A percentile compares a stretch with the other conserved stretches of the same genome.
Conservation (phyloP, 805 yeast genomes). For the Candida adriatica region DNA sequence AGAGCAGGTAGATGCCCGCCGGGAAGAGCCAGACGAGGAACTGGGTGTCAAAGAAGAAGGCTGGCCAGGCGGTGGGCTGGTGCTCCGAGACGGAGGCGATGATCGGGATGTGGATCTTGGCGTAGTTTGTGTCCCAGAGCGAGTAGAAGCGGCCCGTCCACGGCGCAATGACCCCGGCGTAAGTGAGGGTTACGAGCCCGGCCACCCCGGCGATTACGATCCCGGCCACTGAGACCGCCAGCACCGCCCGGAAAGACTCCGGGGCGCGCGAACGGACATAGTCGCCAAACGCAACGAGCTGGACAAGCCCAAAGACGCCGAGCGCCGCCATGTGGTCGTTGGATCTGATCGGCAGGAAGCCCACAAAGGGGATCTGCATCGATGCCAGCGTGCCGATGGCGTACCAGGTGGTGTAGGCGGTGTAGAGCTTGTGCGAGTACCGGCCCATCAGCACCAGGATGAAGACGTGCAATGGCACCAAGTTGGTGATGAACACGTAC, state of each 20-base stretch:
- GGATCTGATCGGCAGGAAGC: slow-evolving; percentile 92
- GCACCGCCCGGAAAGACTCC: slow-evolving; percentile 59
- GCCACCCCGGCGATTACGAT: slow-evolving; percentile 58
- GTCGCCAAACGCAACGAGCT: slow-evolving; percentile 80
- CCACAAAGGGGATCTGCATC: slow-evolving; percentile 99
- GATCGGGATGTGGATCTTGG: slow-evolving; percentile 96
- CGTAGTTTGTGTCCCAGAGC: slow-evolving; percentile 96
- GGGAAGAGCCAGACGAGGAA: slow-evolving; percentile 98
- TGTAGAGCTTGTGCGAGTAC: slow-evolving; percentile 72
- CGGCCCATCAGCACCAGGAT: slow-evolving; percentile 92
- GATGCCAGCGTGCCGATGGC: slow-evolving; percentile 95
- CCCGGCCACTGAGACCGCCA: slow-evolving; percentile 50
- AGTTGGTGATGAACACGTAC: slow-evolving; percentile 94
- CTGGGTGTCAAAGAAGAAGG: slow-evolving; percentile 91
- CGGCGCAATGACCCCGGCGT: slow-evolving; percentile 92
- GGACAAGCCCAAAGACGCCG: slow-evolving; percentile 94
- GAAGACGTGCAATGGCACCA: slow-evolving; percentile 93
- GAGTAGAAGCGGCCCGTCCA: slow-evolving; percentile 99
- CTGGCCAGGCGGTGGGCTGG: slow-evolving; percentile 99
- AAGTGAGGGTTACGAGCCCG: slow-evolving; percentile 75
- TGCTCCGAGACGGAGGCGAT: slow-evolving; percentile 99
- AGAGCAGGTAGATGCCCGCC: slow-evolving; percentile 86
- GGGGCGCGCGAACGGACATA: slow-evolving; percentile 73
- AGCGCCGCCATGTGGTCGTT: slow-evolving; percentile 98
- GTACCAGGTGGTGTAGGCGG: slow-evolving; percentile 95